Evolutionary conservation across 129 eudicot genomes (phyloP).

Genomic region (Oenanthe sinensis): DNA sequence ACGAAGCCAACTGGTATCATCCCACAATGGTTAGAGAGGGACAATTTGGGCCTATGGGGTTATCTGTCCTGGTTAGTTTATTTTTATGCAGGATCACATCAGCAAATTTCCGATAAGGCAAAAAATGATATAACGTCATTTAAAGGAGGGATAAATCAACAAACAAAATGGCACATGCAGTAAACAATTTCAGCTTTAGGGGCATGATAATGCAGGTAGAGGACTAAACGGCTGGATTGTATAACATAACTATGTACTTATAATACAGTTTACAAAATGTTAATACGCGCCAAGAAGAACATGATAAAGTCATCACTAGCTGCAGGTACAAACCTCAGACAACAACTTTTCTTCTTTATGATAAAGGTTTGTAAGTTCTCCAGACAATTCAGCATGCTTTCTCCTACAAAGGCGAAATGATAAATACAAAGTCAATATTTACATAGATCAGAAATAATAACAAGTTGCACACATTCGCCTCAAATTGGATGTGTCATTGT

Average conservation of each 20-base stretch:
- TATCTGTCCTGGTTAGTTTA: too few species aligned
- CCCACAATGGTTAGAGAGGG: too few species aligned
- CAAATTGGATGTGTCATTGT: not conserved
- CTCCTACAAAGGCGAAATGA: conserved; percentile 45
- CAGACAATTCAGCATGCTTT: conserved; percentile 88
- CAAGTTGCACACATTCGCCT: not conserved
- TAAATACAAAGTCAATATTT: conserved; percentile 6
- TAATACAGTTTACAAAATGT: not conserved
- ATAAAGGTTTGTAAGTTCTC: conserved; percentile 81
- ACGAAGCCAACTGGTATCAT: too few species aligned
- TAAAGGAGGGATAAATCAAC: not conserved
- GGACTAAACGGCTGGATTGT: not conserved
- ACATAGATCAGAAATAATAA: not conserved
- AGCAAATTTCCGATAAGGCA: too few species aligned
- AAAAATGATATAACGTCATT: not conserved
- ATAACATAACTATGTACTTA: not conserved
- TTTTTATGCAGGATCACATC: not conserved
- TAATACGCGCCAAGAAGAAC: not conserved
- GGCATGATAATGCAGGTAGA: not conserved
- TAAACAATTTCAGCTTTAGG: not conserved
- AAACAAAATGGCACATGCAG: not conserved
- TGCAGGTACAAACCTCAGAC: conserved; percentile 66
- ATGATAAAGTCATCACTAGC: not conserved
- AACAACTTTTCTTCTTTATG: conserved; percentile 79
- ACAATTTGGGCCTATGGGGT: too few species aligned